These are phyloP conservation scores for Gaertneriomyces semiglobifer DNA, from an alignment of 192 early-diverging fungal genomes.

Conservation along the genomic window DNA sequence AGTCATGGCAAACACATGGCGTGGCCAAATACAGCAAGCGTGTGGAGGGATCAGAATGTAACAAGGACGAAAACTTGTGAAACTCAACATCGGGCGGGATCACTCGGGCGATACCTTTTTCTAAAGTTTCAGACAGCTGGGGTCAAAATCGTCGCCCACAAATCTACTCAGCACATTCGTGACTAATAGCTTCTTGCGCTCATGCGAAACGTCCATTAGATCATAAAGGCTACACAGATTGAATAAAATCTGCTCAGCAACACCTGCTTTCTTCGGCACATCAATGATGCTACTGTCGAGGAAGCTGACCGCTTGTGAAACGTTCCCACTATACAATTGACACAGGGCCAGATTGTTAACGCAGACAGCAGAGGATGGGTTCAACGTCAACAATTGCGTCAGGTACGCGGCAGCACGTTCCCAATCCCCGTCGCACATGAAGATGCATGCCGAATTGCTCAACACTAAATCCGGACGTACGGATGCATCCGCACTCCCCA, in stretches of 20 bases:
- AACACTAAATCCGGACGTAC: constrained; percentile 8
- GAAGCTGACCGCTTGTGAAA: constrained; percentile 33
- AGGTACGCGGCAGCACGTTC: constrained; percentile 19
- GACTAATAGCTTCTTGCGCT: constrained; percentile 40
- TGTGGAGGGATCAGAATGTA: too few relatives aligned
- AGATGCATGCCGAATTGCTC: constrained; percentile 30
- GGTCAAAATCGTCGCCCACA: constrained; percentile 44
- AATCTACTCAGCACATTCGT: constrained; percentile 30
- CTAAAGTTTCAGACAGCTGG: constrained; percentile 40
- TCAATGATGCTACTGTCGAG: constrained; percentile 39
- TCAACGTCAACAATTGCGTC: constrained; percentile 29
- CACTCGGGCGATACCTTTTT: not conserved
- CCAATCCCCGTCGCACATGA: constrained; percentile 30
- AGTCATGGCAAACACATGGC: too few relatives aligned
- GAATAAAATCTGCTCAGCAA: constrained; percentile 32
- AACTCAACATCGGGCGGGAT: too few relatives aligned
- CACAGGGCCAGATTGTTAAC: constrained; percentile 48
- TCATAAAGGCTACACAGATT: constrained; percentile 49
- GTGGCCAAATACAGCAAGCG: too few relatives aligned
- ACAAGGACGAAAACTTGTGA: too few relatives aligned
- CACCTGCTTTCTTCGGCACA: constrained; percentile 26
- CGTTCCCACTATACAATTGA: constrained; percentile 47
- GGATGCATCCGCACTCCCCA: not conserved
- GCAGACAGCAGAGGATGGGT: constrained; percentile 12
- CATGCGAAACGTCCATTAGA: constrained; percentile 36